phyloP scores from a whole-genome alignment of 257 asterid genomes.

The Hygrophila difformis region DNA sequence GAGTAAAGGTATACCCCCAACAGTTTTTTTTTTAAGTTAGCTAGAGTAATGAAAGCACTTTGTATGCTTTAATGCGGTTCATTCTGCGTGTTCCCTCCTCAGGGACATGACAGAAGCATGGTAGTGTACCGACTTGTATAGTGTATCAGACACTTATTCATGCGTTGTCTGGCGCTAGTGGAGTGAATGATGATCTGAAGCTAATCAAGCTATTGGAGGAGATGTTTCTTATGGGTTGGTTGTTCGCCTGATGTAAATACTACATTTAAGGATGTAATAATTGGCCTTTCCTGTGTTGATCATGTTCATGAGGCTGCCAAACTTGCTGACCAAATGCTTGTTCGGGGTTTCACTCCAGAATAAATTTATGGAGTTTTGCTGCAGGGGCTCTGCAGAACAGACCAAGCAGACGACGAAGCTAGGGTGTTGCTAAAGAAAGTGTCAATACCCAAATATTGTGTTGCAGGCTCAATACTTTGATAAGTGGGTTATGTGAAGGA shows the following conservation, averaged over 20 bases:
- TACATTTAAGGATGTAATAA: conserved; percentile 77
- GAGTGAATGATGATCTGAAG: conserved; percentile 74
- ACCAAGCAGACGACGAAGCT: conserved; percentile 65
- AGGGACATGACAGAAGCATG: conserved; percentile 93
- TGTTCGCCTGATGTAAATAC: conserved; percentile 73
- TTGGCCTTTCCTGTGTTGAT: conserved; percentile 58
- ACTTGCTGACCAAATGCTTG: conserved; percentile 77
- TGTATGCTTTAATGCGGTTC: conserved; percentile 66
- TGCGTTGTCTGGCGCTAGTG: conserved; percentile 40
- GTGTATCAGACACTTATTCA: conserved; percentile 82
- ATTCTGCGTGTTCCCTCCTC: conserved; percentile 73
- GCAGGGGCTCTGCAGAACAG: conserved; percentile 63
- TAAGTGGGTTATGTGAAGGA: conserved; percentile 60
- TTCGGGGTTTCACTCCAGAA: conserved; percentile 63
- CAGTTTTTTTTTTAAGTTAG: conserved; percentile 66
- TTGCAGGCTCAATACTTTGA: conserved; percentile 58
- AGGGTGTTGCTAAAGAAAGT: conserved; percentile 50
- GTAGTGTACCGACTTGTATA: conserved; percentile 78
- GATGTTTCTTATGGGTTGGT: conserved; percentile 93
- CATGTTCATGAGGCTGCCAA: conserved; percentile 83
- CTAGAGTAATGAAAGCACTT: conserved; percentile 65
- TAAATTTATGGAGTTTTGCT: conserved; percentile 76
- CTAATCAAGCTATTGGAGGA: conserved; percentile 81
- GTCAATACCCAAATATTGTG: conserved; percentile 45
- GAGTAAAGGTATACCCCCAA: conserved; percentile 67